Percentiles rank a stretch among this genome's conserved stretches.
Evolutionary conservation across 441 rosid species (phyloP).

Genomic region (Syzygium syzygioides): DNA sequence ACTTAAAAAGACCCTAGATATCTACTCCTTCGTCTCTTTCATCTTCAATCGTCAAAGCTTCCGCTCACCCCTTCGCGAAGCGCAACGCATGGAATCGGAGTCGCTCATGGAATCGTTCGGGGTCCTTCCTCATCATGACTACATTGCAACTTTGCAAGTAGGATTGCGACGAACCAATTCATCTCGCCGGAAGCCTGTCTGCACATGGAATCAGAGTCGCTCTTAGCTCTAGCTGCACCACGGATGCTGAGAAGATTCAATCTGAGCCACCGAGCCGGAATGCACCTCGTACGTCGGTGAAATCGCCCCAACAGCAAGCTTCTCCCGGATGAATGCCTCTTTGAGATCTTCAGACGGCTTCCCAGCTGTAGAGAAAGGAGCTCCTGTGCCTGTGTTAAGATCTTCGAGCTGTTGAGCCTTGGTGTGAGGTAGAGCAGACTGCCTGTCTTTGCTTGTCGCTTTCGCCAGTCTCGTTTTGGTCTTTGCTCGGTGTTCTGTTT

Average conservation of each 20-base stretch:
- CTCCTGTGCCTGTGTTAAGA: conserved; percentile 45
- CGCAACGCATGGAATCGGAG: no score
- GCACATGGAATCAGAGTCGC: conserved; percentile 81
- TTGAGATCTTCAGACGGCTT: conserved; percentile 79
- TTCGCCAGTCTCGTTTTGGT: not conserved
- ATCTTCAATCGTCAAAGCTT: no score
- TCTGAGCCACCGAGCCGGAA: conserved; percentile 67
- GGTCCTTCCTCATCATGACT: no score
- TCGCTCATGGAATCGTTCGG: no score
- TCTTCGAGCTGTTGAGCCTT: no score
- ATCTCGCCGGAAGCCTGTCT: conserved; percentile 48
- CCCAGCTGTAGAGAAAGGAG: conserved; percentile 69
- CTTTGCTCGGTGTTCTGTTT: not conserved
- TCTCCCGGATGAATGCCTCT: conserved; percentile 48
- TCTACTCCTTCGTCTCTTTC: no score
- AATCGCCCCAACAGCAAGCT: conserved; percentile 34
- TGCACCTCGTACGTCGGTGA: conserved; percentile 28
- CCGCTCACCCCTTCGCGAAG: no score
- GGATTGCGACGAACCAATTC: conserved; percentile 60
- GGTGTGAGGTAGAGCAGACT: conserved; percentile 33
- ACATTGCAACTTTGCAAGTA: not conserved
- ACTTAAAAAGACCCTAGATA: no score
- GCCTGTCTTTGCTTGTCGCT: not conserved
- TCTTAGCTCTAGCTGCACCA: conserved; percentile 51
- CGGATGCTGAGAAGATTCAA: conserved; percentile 34